A percentile compares a stretch with the other conserved stretches of the same genome.
These are phyloP conservation scores for Agastache rugosa DNA, from an alignment of 257 asterid genomes.

Conservation along the genomic window DNA sequence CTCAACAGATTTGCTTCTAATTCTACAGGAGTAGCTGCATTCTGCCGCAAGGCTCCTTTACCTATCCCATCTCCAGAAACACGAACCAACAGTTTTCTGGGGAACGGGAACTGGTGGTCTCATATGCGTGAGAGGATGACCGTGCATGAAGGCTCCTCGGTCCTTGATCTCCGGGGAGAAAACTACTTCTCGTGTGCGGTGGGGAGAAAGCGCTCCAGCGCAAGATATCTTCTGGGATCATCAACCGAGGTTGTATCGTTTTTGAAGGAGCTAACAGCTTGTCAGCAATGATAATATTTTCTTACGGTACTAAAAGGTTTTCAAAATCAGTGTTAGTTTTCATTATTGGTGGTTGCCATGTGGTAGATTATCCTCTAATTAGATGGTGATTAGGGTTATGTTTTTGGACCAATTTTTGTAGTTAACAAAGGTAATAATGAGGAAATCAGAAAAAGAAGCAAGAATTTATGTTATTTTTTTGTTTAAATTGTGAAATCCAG, in stretches of 20 bases:
- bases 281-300: conserved; percentile 20
- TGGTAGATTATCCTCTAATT: background rate
- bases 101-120: conserved; percentile 66
- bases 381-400: background rate
- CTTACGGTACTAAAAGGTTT: background rate
- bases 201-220: conserved; percentile 72
- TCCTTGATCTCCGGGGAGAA: conserved; percentile 83
- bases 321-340: background rate
- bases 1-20: conserved; percentile 45
- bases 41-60: conserved; percentile 46
- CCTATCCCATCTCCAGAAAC: conserved; percentile 47
- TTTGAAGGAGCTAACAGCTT: conserved; percentile 58
- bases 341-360: background rate
- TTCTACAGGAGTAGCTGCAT: conserved; percentile 47
- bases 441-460: background rate
- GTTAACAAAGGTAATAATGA: background rate
- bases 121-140: conserved; percentile 60
- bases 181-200: conserved; percentile 94
- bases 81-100: conserved; percentile 43
- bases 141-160: conserved; percentile 84
- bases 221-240: conserved; percentile 80
- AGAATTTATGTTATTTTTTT: background rate
- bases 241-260: conserved; percentile 77
- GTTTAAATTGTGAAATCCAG: conserved; percentile 1
- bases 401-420: background rate